Percentiles rank a stretch among this genome's conserved stretches.
Evolutionary conservation across 139 green algal genomes (phyloP).

Genomic region (Yamagishiella unicocca): DNA sequence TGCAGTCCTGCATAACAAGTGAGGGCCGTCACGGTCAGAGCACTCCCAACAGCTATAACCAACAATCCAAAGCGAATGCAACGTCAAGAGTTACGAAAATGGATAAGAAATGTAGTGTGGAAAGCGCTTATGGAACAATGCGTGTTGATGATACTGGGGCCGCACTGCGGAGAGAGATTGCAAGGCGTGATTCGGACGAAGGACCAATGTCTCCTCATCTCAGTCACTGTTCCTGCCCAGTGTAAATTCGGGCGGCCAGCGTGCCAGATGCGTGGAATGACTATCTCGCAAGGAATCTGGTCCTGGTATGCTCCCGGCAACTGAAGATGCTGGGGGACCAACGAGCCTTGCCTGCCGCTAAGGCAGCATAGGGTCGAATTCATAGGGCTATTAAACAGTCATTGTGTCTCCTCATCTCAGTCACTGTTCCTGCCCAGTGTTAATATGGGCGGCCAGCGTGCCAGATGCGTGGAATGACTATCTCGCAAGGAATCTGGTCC

Average conservation of each 20-base stretch:
- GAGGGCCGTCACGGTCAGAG: neutral
- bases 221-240: constrained; percentile 24
- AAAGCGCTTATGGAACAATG: too few relatives aligned
- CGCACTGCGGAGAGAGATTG: too few relatives aligned
- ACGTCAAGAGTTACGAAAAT: too few relatives aligned
- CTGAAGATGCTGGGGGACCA: neutral
- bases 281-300: constrained; percentile 37
- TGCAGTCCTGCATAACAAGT: constrained; percentile 51
- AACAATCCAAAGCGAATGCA: too few relatives aligned
- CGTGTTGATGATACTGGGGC: too few relatives aligned
- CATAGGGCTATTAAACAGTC: neutral
- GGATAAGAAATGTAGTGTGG: too few relatives aligned
- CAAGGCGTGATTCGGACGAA: neutral
- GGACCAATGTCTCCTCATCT: constrained; percentile 41
- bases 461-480: constrained; percentile 31
- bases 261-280: constrained; percentile 47
- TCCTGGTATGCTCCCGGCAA: constrained; percentile 35
- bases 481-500: constrained; percentile 34
- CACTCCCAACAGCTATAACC: too few relatives aligned
- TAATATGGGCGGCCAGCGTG: constrained; percentile 22
- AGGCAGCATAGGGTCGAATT: too few relatives aligned
- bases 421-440: neutral
- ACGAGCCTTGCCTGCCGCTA: constrained; percentile 4
- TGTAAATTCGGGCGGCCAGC: constrained; percentile 28
- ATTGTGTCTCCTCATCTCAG: constrained; percentile 41